A percentile compares a stretch with the other conserved stretches of the same genome.
Evolutionary conservation across 2,329 filamentous ascomycete species (phyloP).

Genomic region (Teratosphaeriaceae sp.): DNA sequence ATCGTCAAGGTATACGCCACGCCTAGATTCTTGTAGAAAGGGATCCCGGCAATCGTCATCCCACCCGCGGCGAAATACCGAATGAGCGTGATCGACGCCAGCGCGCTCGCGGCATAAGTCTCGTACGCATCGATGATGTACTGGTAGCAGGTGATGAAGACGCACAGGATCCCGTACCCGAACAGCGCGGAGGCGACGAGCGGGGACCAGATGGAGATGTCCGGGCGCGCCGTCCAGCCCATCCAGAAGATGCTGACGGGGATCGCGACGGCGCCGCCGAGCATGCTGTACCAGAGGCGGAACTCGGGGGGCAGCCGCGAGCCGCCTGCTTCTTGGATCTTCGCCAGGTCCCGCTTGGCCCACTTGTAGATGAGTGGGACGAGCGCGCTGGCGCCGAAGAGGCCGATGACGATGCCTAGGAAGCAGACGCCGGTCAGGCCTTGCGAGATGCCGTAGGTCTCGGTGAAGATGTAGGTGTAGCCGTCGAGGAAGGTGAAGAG

Average conservation of each 20-base stretch:
- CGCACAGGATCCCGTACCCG: conserved; percentile 43
- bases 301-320: conserved; percentile 45
- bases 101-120: conserved; percentile 44
- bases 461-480: conserved; percentile 46
- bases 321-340: conserved; percentile 33
- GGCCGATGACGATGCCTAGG: conserved; percentile 39
- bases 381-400: conserved; percentile 29
- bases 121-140: conserved; percentile 55
- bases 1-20: conserved; percentile 31
- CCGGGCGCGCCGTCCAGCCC: conserved; percentile 43
- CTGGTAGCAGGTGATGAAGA: conserved; percentile 48
- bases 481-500: conserved; percentile 45
- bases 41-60: conserved; percentile 34
- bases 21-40: conserved; percentile 34
- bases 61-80: conserved; percentile 36
- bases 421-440: conserved; percentile 44
- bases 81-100: conserved; percentile 36
- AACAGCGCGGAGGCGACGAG: conserved; percentile 47
- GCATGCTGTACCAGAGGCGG: conserved; percentile 45
- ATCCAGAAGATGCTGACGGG: conserved; percentile 53
- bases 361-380: conserved; percentile 42
- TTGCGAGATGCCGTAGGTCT: conserved; percentile 41
- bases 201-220: conserved; percentile 47
- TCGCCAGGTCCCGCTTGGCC: conserved; percentile 37
- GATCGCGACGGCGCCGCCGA: conserved; percentile 40